Evolutionary conservation across 257 asterid genomes (phyloP).

Genomic region (Fraxinus cuspidata): DNA sequence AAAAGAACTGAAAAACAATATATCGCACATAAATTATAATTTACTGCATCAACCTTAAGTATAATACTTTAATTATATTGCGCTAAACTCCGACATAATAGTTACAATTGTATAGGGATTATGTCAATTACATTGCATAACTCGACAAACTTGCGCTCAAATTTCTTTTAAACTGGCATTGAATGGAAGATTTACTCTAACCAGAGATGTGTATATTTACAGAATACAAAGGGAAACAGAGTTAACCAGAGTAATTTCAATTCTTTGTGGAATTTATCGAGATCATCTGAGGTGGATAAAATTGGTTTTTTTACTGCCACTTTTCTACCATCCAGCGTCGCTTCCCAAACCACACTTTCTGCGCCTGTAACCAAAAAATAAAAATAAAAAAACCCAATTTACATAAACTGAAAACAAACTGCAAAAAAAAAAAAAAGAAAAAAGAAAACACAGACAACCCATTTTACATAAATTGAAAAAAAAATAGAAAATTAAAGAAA

Average conservation of each 20-base stretch:
- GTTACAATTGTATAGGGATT: background rate
- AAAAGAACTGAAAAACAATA: constrained; percentile 21
- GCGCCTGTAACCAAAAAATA: constrained; percentile 63
- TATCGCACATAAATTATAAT: background rate
- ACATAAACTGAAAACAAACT: background rate
- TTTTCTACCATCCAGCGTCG: constrained; percentile 59
- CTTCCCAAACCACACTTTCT: constrained; percentile 86
- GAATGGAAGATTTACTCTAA: background rate
- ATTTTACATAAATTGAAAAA: background rate
- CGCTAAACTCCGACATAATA: background rate
- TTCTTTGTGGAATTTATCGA: constrained; percentile 77
- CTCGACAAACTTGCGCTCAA: background rate
- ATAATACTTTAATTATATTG: background rate
- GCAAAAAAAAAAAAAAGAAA: background rate
- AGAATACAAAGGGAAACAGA: background rate
- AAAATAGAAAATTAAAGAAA: background rate
- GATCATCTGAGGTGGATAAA: constrained; percentile 74
- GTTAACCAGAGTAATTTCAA: constrained; percentile 63
- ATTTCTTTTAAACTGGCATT: background rate
- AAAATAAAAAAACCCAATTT: constrained; percentile 11
- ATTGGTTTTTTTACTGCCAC: constrained; percentile 84
- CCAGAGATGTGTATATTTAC: background rate
- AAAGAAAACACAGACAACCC: background rate
- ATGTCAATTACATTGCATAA: background rate
- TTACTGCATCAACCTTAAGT: background rate